Evolutionary conservation across 2,329 filamentous ascomycete genomes (phyloP).

Genomic region (Arthrocladium fulminans): DNA sequence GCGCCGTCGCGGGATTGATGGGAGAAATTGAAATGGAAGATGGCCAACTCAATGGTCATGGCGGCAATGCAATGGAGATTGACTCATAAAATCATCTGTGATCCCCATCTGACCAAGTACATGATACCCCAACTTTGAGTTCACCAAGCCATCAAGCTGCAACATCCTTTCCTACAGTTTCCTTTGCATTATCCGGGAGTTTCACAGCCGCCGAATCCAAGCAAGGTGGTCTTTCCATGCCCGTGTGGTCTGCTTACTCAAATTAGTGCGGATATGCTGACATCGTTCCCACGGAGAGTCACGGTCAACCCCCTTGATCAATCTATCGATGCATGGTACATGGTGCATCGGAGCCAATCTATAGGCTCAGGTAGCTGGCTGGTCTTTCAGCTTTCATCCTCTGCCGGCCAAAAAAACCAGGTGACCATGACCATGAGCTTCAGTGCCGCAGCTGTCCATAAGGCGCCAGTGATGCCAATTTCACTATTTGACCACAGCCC

Average conservation of each 20-base stretch:
- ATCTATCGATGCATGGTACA: no score
- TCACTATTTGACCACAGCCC: conserved; percentile 46
- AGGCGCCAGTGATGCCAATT: conserved; percentile 44
- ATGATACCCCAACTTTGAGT: background rate
- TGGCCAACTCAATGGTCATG: background rate
- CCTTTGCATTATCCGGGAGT: no score
- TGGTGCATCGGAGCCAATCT: no score
- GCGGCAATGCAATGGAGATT: conserved; percentile 2
- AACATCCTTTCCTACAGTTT: no score
- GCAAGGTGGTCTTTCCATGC: no score
- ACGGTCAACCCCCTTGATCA: no score
- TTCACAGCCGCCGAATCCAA: no score
- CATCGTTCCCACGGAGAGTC: no score
- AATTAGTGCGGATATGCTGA: no score
- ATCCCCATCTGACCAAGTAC: background rate
- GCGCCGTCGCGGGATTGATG: conserved; percentile 20
- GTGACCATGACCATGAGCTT: conserved; percentile 49
- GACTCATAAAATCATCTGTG: background rate
- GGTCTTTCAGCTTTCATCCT: no score
- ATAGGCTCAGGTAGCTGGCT: no score
- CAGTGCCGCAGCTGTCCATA: conserved; percentile 52
- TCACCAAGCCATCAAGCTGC: background rate
- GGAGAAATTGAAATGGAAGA: conserved; percentile 18
- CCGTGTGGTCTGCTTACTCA: no score
- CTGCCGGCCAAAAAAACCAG: conserved; percentile 55